These are phyloP conservation scores for Sarcocystis neurona DNA, from an alignment of 169 alveolate species.

Conservation along the genomic window DNA sequence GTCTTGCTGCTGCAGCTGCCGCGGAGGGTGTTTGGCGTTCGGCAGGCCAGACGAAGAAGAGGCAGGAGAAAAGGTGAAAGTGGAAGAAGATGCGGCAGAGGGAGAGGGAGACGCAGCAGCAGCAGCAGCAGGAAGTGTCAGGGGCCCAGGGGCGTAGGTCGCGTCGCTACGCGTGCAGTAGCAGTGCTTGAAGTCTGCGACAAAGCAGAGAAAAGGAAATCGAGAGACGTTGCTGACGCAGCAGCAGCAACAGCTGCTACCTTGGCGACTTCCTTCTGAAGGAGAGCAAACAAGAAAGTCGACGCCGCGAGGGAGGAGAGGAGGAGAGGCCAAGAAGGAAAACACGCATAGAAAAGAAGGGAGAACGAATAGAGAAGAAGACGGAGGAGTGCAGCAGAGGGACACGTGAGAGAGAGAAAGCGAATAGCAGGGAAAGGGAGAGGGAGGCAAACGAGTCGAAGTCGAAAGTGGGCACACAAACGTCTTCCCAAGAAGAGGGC, in stretches of 20 bases:
- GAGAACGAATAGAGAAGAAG: not conserved
- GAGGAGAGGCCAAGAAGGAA: too few species aligned
- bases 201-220: not conserved
- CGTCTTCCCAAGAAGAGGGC: too few species aligned
- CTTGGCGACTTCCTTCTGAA: too few species aligned
- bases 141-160: constrained; percentile 64
- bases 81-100: not conserved
- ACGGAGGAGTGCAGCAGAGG: not conserved
- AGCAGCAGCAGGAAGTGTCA: too few species aligned
- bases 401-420: not conserved
- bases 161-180: constrained; percentile 63
- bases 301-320: too few species aligned
- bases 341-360: too few species aligned
- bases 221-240: not conserved
- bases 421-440: not conserved
- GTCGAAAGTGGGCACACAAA: too few species aligned
- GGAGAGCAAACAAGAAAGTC: too few species aligned
- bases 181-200: constrained; percentile 59
- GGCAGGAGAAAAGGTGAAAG: not conserved
- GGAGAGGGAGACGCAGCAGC: not conserved
- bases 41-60: not conserved
- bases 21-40: not conserved
- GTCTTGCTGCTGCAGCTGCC: not conserved
- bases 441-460: too few species aligned
- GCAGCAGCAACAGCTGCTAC: not conserved